Evolutionary conservation across 2,329 filamentous ascomycete species (phyloP).

Genomic region (Torrubiellomyces zombiae): DNA sequence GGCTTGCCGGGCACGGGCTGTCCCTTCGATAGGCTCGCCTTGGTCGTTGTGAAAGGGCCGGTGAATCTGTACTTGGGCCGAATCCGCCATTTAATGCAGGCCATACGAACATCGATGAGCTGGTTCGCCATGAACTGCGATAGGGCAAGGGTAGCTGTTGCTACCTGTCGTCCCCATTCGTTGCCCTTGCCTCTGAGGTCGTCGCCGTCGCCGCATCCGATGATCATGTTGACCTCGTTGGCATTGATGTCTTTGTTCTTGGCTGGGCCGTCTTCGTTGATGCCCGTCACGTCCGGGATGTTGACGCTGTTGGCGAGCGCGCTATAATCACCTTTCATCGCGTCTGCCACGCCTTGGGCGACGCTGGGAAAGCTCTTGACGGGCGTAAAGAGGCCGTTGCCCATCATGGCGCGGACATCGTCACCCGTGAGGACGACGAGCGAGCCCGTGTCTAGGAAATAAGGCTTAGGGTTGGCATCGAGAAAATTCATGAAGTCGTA

Average conservation of each 20-base stretch:
- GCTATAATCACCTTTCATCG: slow-evolving; percentile 7
- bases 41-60: not conserved
- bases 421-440: slow-evolving; percentile 13
- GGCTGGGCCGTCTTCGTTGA: slow-evolving; percentile 5
- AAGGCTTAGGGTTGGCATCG: slow-evolving; percentile 9
- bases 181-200: slow-evolving; percentile 6
- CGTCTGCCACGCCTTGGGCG: slow-evolving; percentile 4
- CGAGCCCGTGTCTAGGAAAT: slow-evolving; percentile 8
- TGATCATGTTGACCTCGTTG: not conserved
- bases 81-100: not conserved
- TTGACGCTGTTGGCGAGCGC: not conserved
- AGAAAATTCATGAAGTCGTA: slow-evolving; percentile 15
- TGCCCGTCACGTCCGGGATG: slow-evolving; percentile 2
- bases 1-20: not conserved
- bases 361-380: slow-evolving; percentile 4
- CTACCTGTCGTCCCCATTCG: slow-evolving; percentile 11
- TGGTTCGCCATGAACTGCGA: not conserved
- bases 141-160: slow-evolving; percentile 6
- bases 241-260: slow-evolving; percentile 6
- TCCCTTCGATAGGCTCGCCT: not conserved
- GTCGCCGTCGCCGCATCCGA: slow-evolving; percentile 18
- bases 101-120: not conserved
- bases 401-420: slow-evolving; percentile 14
- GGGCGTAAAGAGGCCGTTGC: slow-evolving; percentile 14
- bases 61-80: not conserved